These are phyloP conservation scores for Chenopodium album DNA, from an alignment of 148 eudicot species.

Conservation along the genomic window DNA sequence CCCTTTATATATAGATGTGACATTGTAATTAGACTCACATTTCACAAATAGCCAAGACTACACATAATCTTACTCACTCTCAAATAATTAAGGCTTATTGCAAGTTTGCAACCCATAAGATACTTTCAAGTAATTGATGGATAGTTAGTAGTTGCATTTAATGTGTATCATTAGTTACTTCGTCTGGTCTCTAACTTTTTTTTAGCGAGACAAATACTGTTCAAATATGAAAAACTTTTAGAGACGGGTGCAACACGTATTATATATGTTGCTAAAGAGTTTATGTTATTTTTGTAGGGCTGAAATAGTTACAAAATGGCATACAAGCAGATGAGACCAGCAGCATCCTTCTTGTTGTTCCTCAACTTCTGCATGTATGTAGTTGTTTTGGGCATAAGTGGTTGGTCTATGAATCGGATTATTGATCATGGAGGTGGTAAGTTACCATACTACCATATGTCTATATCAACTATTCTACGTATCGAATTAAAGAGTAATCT, in stretches of 20 bases:
- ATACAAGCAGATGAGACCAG: constrained; percentile 29
- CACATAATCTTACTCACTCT: neutral
- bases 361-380: constrained; percentile 39
- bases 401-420: constrained; percentile 37
- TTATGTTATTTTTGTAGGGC: neutral
- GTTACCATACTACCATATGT: neutral
- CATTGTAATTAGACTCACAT: neutral
- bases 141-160: neutral
- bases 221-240: too few relatives aligned
- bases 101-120: neutral
- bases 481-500: too few relatives aligned
- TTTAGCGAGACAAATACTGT: too few relatives aligned
- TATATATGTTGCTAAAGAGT: neutral
- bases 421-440: constrained; percentile 34
- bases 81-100: neutral
- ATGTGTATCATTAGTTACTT: too few relatives aligned
- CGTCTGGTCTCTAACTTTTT: too few relatives aligned
- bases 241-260: too few relatives aligned
- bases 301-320: constrained; percentile 9
- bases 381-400: constrained; percentile 33
- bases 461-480: too few relatives aligned
- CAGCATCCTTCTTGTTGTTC: constrained; percentile 35
- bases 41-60: neutral
- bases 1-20: constrained; percentile 7
- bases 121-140: neutral